Evolutionary conservation across 257 asterid species (phyloP).

Genomic region (Scutellaria baicalensis): DNA sequence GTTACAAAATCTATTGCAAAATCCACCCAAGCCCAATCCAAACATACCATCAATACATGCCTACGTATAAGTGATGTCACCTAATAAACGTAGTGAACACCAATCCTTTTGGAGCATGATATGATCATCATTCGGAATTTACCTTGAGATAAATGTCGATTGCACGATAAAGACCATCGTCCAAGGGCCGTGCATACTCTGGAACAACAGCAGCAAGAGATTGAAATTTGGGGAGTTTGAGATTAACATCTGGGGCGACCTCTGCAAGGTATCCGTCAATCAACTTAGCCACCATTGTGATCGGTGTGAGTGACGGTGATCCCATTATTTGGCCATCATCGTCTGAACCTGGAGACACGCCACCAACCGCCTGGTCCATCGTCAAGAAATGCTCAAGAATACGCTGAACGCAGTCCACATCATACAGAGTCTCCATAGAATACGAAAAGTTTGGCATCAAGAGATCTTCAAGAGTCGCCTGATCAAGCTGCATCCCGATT

Average conservation of each 20-base stretch:
- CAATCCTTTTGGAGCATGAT: too few species aligned
- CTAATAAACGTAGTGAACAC: too few species aligned
- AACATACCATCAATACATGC: too few species aligned
- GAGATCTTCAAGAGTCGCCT: conserved; percentile 93
- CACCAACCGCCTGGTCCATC: conserved; percentile 63
- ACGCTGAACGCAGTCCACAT: conserved; percentile 80
- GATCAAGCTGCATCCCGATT: conserved; percentile 90
- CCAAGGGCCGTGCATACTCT: conserved; percentile 88
- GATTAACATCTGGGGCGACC: conserved; percentile 88
- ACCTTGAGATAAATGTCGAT: conserved; percentile 92
- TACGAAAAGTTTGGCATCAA: conserved; percentile 75
- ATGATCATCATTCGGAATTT: not conserved
- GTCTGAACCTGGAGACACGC: conserved; percentile 68
- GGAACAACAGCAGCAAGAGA: conserved; percentile 87
- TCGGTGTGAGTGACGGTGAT: conserved; percentile 80
- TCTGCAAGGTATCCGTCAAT: conserved; percentile 92
- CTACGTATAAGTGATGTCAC: too few species aligned
- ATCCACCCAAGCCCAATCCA: too few species aligned
- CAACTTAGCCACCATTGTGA: conserved; percentile 89
- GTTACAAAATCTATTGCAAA: too few species aligned
- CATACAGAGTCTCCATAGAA: conserved; percentile 93
- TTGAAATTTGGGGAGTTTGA: conserved; percentile 85
- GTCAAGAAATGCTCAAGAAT: conserved; percentile 85
- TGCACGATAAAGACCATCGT: conserved; percentile 96
- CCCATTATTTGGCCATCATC: conserved; percentile 76